A percentile compares a stretch with the other conserved stretches of the same genome.
phyloP scores from a whole-genome alignment of 495 filamentous ascomycete species.

The Lepidopterella palustris region DNA sequence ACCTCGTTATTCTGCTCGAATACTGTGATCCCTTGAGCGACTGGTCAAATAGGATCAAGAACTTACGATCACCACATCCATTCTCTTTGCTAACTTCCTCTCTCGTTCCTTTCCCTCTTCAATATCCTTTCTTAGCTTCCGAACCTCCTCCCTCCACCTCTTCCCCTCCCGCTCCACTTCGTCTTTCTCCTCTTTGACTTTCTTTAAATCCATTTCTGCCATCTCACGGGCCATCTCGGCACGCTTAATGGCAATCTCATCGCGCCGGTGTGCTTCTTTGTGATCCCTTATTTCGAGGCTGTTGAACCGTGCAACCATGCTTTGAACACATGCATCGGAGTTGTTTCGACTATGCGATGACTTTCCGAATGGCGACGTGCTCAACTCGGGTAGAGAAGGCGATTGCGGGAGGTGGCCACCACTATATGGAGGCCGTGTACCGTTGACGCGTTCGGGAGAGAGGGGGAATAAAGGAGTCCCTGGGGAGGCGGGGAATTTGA shows the following conservation, averaged over 20 bases:
- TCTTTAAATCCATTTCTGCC: conserved; percentile 23
- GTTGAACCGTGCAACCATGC: conserved; percentile 82
- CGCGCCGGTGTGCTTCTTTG: conserved; percentile 44
- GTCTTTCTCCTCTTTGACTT: conserved; percentile 11
- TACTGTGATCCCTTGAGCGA: no score
- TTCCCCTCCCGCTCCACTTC: conserved; percentile 68
- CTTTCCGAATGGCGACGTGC: conserved; percentile 36
- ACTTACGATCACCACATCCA: conserved; percentile 68
- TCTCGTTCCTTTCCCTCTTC: conserved; percentile 69
- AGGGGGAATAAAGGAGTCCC: conserved; percentile 62
- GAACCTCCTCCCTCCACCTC: conserved; percentile 53
- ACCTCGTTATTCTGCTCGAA: no score
- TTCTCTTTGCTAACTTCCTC: conserved; percentile 64
- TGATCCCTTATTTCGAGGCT: conserved; percentile 46
- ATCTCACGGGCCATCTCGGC: conserved; percentile 73
- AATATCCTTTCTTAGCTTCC: conserved; percentile 47
- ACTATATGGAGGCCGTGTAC: conserved; percentile 31
- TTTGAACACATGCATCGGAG: conserved; percentile 79
- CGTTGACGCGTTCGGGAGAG: conserved; percentile 74
- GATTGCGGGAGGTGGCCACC: conserved; percentile 42
- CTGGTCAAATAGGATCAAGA: background rate
- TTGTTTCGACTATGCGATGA: conserved; percentile 34
- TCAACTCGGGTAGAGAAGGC: conserved; percentile 47
- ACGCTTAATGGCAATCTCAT: conserved; percentile 33
- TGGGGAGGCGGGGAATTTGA: conserved; percentile 43